phyloP scores from a whole-genome alignment of 306 rosid species.

The Astragalus membranaceus region DNA sequence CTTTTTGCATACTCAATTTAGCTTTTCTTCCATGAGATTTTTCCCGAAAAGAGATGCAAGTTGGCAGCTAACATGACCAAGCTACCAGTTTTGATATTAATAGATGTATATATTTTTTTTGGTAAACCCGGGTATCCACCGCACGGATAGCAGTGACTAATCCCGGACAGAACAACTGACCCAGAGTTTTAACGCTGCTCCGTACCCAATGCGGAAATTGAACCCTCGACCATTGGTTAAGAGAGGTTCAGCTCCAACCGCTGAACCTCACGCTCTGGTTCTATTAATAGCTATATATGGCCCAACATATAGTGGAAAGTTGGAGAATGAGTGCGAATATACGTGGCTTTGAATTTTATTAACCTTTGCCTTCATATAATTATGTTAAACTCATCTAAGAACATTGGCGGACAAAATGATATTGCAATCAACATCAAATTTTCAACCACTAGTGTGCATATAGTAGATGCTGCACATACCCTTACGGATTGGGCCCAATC shows the following conservation, averaged over 20 bases:
- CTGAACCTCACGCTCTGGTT: no score
- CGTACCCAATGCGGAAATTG: no score
- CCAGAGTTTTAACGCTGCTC: no score
- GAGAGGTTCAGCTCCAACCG: no score
- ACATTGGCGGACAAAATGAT: not conserved
- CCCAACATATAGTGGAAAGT: not conserved
- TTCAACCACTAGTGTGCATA: no score
- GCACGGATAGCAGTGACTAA: no score
- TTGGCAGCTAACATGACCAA: not conserved
- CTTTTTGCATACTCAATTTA: not conserved
- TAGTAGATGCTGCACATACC: no score
- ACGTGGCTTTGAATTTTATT: slow-evolving; percentile 17
- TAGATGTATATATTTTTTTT: no score
- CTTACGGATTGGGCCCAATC: no score
- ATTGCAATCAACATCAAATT: not conserved
- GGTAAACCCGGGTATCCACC: no score
- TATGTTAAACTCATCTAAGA: not conserved
- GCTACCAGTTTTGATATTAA: not conserved
- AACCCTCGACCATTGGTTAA: no score
- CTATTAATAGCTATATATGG: not conserved
- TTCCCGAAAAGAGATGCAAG: not conserved
- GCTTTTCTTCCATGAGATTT: not conserved
- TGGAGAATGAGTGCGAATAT: slow-evolving; percentile 5
- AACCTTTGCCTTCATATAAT: not conserved
- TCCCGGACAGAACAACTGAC: no score